Base-by-base conservation (phyloP, 176 grass and related monocot species). In the Rhynchospora tenuis region DNA sequence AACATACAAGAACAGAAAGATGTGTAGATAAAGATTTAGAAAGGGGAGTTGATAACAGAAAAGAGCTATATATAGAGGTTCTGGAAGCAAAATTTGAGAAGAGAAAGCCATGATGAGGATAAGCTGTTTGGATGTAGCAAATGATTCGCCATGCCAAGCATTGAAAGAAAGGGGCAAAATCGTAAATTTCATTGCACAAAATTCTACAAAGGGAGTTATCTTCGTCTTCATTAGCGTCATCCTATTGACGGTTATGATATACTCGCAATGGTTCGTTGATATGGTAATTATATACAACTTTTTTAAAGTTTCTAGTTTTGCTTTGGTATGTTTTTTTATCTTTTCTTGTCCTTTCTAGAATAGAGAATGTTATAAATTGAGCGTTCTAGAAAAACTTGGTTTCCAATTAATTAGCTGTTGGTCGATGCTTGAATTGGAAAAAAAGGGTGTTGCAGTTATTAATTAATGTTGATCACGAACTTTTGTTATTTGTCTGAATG, bases 191-290 rank as follows among this genome's bases (percentile, higher is more conserved):
- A 0, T 59, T 3, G 15, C 82, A 16, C 68, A 75, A 59, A 82
- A 55, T 13, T 87, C 85, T 52, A 42, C 64, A 14, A 87, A 64
- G 70, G 85, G 85, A 87, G 22, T 87, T 54, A 26, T 61, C 23
- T 3, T 82, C 9, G 55, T 87, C 29, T 82, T 87, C 64, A 8
- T 63, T 10, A 72, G 43, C 44, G 52, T 87, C 19, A 3, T 75
- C 27, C 0, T 82, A 58, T 72, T 87, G 66, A 81, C 59, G 15
- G 54, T 48, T 82, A 45, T 87, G 22, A 82, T 73, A 54, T 82
- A 56, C 46, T 17, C 51, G 2, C 50, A 51, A 17, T 87, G 78
- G 66, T 22, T 81, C 54, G 28, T 54, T 61, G 38, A 17, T 47
- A 38, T 62, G 17, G 85, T 87, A 82, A 73, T 78, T 75, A 43